phyloP scores from a whole-genome alignment of 2,329 filamentous ascomycete species.

The Knufia petricola region DNA sequence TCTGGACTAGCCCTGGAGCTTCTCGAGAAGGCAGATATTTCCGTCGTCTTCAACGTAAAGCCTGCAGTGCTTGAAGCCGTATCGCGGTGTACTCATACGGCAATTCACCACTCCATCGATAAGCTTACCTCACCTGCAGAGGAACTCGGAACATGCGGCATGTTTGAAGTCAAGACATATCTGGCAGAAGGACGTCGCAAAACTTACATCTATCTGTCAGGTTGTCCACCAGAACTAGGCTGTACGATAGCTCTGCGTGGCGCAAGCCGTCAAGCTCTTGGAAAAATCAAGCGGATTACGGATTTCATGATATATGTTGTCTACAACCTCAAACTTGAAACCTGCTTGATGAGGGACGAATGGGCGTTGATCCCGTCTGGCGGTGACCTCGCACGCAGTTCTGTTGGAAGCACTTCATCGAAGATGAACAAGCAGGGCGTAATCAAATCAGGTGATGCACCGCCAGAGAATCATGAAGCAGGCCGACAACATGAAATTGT shows the following conservation, averaged over 20 bases:
- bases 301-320: slow-evolving; percentile 99
- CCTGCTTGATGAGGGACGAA: slow-evolving; percentile 85
- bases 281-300: slow-evolving; percentile 80
- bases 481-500: background rate
- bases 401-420: slow-evolving; percentile 4
- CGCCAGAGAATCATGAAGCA: background rate
- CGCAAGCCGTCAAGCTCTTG: slow-evolving; percentile 59
- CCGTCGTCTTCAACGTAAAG: slow-evolving; percentile 94
- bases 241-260: slow-evolving; percentile 91
- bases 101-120: slow-evolving; percentile 89
- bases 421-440: background rate
- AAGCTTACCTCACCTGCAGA: slow-evolving; percentile 71
- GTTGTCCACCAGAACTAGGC: slow-evolving; percentile 78
- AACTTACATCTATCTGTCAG: slow-evolving; percentile 91
- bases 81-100: slow-evolving; percentile 79
- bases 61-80: slow-evolving; percentile 91
- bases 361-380: slow-evolving; percentile 71
- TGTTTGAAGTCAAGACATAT: slow-evolving; percentile 93
- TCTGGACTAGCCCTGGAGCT: slow-evolving; percentile 85
- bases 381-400: slow-evolving; percentile 1
- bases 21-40: slow-evolving; percentile 77
- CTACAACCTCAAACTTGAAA: slow-evolving; percentile 93
- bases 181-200: slow-evolving; percentile 78
- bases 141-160: slow-evolving; percentile 68
- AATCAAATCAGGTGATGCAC: no score